Conservation (phyloP, 1,284 basidiomycete genomes). For the Moesziomyces aphidis region DNA sequence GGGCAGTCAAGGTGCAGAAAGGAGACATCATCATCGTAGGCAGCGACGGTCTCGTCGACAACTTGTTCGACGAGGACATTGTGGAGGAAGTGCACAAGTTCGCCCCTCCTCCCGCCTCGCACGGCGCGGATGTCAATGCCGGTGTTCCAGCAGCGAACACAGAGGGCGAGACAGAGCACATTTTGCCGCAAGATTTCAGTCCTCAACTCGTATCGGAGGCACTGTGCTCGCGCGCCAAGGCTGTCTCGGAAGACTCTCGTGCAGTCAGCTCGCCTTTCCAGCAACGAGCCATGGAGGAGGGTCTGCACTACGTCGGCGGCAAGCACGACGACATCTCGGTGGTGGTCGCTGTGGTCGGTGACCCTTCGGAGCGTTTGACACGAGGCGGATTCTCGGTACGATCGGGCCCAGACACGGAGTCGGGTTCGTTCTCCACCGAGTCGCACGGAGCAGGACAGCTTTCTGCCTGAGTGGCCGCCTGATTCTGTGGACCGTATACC, state of each 20-base stretch:
- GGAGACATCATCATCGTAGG: conserved; percentile 91
- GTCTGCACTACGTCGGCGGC: conserved; percentile 69
- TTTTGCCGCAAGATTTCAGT: conserved; percentile 65
- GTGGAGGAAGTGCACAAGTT: conserved; percentile 86
- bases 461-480: neutral
- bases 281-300: conserved; percentile 72
- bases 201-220: conserved; percentile 72
- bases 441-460: neutral
- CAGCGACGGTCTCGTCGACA: conserved; percentile 90
- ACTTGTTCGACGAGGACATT: conserved; percentile 94
- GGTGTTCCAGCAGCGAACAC: conserved; percentile 20
- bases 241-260: conserved; percentile 71
- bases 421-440: conserved; percentile 2
- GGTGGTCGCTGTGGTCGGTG: conserved; percentile 69
- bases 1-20: conserved; percentile 80
- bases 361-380: conserved; percentile 38
- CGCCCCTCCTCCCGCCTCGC: conserved; percentile 44
- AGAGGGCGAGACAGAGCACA: conserved; percentile 25
- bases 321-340: conserved; percentile 70
- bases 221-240: conserved; percentile 71
- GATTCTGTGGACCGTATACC: neutral
- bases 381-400: conserved; percentile 11
- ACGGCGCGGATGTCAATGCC: conserved; percentile 17
- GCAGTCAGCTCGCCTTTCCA: conserved; percentile 72
- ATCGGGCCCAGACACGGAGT: conserved; percentile 9